Percentiles rank a stretch among this genome's conserved stretches.
phyloP scores from a whole-genome alignment of 495 filamentous ascomycete genomes.

The Daldinia caldariorum region DNA sequence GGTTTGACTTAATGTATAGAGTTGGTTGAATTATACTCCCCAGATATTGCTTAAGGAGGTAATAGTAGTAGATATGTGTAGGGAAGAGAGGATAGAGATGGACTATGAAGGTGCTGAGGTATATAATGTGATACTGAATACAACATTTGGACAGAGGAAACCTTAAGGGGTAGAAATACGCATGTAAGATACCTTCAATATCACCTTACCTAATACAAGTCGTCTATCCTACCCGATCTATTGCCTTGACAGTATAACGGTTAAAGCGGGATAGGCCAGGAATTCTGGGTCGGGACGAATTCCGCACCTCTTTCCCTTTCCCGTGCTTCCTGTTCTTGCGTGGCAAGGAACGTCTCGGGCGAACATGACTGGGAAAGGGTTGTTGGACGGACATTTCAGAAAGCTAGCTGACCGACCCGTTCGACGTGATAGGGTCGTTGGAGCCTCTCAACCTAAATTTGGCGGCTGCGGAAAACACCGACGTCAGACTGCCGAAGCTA shows the following conservation, averaged over 20 bases:
- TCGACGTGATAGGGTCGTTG: constrained; percentile 12
- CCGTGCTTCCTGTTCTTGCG: constrained; percentile 10
- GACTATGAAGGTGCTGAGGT: not conserved
- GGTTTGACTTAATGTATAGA: not conserved
- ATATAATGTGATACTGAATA: not conserved
- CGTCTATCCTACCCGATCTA: not conserved
- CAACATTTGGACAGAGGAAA: constrained; percentile 9
- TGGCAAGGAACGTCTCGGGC: constrained; percentile 4
- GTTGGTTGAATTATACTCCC: not conserved
- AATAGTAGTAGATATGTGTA: not conserved
- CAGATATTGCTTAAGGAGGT: not conserved
- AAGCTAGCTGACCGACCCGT: not conserved
- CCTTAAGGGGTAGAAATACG: constrained; percentile 9
- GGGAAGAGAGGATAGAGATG: not conserved
- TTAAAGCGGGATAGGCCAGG: constrained; percentile 27
- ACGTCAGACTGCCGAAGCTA: constrained; percentile 45
- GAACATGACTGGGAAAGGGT: not conserved
- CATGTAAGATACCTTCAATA: not conserved
- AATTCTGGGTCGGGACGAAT: constrained; percentile 34
- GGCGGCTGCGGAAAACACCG: constrained; percentile 24
- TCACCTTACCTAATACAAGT: not conserved
- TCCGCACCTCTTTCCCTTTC: constrained; percentile 26
- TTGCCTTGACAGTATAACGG: constrained; percentile 1
- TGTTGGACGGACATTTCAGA: not conserved
- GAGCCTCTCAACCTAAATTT: constrained; percentile 1